Percentiles rank a stretch among this genome's conserved stretches.
Conservation (phyloP, 2,329 filamentous ascomycete genomes). For the Ophiostoma tasmaniense region DNA sequence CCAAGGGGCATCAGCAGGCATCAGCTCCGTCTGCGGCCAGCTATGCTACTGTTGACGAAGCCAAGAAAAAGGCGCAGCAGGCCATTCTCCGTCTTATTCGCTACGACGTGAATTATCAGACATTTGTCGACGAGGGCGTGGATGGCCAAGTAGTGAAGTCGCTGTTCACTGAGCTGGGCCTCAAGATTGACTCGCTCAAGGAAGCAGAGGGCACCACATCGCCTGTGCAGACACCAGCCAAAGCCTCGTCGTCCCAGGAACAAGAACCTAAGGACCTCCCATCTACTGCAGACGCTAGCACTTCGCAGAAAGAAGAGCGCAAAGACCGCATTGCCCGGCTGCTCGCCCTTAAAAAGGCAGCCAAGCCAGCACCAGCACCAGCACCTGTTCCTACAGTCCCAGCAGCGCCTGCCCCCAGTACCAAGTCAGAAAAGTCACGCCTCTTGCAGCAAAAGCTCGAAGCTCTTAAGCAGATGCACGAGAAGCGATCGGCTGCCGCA, state of each 20-base stretch:
- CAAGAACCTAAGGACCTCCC: background rate
- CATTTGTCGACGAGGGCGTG: constrained; percentile 66
- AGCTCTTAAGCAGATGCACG: constrained; percentile 54
- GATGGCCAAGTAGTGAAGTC: constrained; percentile 52
- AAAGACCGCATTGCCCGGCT: constrained; percentile 71
- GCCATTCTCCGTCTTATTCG: constrained; percentile 57
- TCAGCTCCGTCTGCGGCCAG: background rate
- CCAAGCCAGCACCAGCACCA: constrained; percentile 13
- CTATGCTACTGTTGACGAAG: constrained; percentile 32
- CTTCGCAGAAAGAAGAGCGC: constrained; percentile 44
- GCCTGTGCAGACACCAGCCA: constrained; percentile 3
- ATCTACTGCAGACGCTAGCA: background rate
- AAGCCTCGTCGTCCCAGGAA: background rate
- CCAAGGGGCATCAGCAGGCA: background rate
- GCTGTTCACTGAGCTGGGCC: constrained; percentile 61
- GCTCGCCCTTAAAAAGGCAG: constrained; percentile 63
- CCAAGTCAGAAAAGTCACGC: constrained; percentile 60
- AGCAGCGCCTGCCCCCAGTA: constrained; percentile 29
- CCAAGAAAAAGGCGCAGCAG: constrained; percentile 52
- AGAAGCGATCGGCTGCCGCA: constrained; percentile 31
- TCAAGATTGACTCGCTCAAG: constrained; percentile 27
- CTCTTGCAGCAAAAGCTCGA: constrained; percentile 72
- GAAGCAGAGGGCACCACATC: background rate
- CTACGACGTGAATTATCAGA: constrained; percentile 62
- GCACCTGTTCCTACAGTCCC: background rate